Base-by-base conservation (phyloP, 2,329 filamentous ascomycete genomes). In the Fusarium sp. region DNA sequence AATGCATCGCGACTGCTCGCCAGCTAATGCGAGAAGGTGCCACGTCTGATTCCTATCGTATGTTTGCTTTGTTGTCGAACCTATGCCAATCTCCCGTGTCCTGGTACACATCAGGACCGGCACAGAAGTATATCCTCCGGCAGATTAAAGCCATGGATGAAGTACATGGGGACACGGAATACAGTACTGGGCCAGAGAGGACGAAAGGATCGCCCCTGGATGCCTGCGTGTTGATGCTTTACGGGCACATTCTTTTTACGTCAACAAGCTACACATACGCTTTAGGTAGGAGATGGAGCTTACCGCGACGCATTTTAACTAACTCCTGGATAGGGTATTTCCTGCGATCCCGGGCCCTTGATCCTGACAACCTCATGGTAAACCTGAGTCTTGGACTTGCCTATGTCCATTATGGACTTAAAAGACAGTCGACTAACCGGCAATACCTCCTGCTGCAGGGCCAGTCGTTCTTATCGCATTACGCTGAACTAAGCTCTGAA, bases 61-160 rank as follows among this genome's bases (percentile, higher is more conserved):
- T 98, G 74, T 97, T 95, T 77, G 88, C 91, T 30, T 87, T 91
- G 23, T 83, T 96, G n/a, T 92, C 92, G 59, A 88, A 92, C 20
- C 83, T 97, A 10, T 93, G 89, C 75, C 89, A 93, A 55, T 90
- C 92, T 16, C 89, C 91, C 3, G 84, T 89, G 40, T 87, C 89
- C 30, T 93, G 91, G 84, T 97, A 95, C 79, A 91, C 91, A 54
- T 91, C 91, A 4, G 92, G 93, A 0, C 90, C 93, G 1, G 90
- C 91, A 21, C 94, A 97, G 79, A 98, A 98, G 78, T 97, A 93
- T 76, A 90, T 98, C 74, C 85, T 98, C 61, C 90, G 96, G 7
- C 93, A 97, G 80, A 93, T 99, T 80, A 97, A 97, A 79, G 89
- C 90, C 5, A 92, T 97, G 83, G 96, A 99, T 91, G 46, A 83